Conservation (phyloP, 2,329 filamentous ascomycete genomes). For the Cadophora malorum region DNA sequence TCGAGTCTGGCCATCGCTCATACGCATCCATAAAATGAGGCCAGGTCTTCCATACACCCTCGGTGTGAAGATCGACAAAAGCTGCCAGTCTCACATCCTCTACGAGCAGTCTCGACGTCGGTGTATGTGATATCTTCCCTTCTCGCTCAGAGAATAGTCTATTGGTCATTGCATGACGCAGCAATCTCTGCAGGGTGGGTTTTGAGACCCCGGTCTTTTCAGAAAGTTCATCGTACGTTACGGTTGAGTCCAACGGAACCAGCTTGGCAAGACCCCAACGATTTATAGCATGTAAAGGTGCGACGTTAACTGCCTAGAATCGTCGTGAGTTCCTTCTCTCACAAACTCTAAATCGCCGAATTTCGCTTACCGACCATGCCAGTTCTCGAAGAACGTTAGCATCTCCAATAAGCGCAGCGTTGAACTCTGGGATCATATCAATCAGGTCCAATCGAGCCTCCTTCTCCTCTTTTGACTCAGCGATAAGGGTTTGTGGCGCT, state of each 20-base stretch:
- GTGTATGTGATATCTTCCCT: conserved; percentile 7
- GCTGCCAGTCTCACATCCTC: conserved; percentile 4
- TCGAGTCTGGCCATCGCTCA: conserved; percentile 24
- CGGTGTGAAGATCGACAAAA: conserved; percentile 17
- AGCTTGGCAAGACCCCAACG: conserved; percentile 14
- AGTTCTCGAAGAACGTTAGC: conserved; percentile 16
- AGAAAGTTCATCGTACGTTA: conserved; percentile 15
- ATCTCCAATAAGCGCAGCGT: conserved; percentile 19
- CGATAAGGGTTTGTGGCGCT: conserved; percentile 13
- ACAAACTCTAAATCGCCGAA: background rate
- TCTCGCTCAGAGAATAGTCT: conserved; percentile 14
- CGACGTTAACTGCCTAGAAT: conserved; percentile 1
- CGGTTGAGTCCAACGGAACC: conserved; percentile 9
- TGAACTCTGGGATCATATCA: conserved; percentile 23
- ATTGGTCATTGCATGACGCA: conserved; percentile 20
- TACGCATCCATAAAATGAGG: conserved; percentile 13
- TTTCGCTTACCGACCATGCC: conserved; percentile 17
- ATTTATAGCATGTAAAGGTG: conserved; percentile 16
- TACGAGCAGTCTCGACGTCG: conserved; percentile 12
- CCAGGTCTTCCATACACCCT: conserved; percentile 11
- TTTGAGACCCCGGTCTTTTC: conserved; percentile 6
- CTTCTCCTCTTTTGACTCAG: conserved; percentile 6
- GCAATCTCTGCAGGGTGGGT: background rate
- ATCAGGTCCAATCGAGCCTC: conserved; percentile 23
- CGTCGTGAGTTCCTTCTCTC: background rate